Conservation (phyloP, 495 filamentous ascomycete genomes). For the Friedmanniomyces simplex region DNA sequence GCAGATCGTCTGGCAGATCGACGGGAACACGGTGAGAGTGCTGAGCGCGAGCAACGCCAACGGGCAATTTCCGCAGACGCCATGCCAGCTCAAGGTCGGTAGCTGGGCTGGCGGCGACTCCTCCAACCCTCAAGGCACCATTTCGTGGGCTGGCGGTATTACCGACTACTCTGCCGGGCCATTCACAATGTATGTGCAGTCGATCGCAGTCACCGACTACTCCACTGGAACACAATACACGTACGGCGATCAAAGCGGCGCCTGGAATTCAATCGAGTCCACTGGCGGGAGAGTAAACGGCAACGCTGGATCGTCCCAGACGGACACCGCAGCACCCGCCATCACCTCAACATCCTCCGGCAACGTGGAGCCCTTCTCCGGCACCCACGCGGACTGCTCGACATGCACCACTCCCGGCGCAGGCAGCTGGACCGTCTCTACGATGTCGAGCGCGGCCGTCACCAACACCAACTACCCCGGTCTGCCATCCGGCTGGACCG, state of each 20-base stretch:
- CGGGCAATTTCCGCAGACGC: constrained; percentile 79
- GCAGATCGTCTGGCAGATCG: constrained; percentile 72
- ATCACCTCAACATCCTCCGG: constrained; percentile 46
- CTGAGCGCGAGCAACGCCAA: constrained; percentile 50
- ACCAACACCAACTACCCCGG: constrained; percentile 40
- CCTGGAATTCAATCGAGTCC: constrained; percentile 69
- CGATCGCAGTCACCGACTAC: constrained; percentile 72
- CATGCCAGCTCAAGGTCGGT: constrained; percentile 78
- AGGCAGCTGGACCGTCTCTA: constrained; percentile 14
- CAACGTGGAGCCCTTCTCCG: constrained; percentile 51
- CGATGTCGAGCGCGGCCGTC: constrained; percentile 29
- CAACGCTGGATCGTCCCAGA: constrained; percentile 36
- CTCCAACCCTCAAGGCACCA: constrained; percentile 60
- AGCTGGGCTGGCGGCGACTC: constrained; percentile 80
- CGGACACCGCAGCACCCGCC: constrained; percentile 39
- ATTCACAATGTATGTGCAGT: constrained; percentile 75
- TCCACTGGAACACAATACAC: constrained; percentile 74
- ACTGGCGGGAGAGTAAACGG: constrained; percentile 58
- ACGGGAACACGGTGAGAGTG: constrained; percentile 58
- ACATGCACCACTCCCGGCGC: constrained; percentile 39
- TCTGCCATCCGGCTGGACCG: constrained; percentile 63
- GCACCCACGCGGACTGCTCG: constrained; percentile 48
- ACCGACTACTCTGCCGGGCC: constrained; percentile 73
- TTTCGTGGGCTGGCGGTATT: constrained; percentile 77
- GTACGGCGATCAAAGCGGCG: constrained; percentile 66